phyloP scores from a whole-genome alignment of 2,329 filamentous ascomycete species.

The Reticulascus tulasneorum region DNA sequence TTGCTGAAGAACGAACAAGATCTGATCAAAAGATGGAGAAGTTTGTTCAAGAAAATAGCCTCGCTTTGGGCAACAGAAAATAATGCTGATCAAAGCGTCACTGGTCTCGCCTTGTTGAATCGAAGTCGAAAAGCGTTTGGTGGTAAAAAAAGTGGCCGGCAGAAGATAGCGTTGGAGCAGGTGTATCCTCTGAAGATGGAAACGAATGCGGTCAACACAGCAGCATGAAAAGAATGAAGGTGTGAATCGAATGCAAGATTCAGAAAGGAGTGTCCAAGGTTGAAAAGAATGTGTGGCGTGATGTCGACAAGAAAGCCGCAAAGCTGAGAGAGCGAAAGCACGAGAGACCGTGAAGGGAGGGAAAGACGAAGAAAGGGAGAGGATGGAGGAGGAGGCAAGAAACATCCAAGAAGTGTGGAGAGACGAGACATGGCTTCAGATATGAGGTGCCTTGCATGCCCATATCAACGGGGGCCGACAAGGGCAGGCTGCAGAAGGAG shows the following conservation, averaged over 20 bases:
- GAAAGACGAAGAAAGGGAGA: constrained; percentile 10
- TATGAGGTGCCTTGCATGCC: too few species aligned
- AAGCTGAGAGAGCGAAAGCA: constrained; percentile 8
- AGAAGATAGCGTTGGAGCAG: too few species aligned
- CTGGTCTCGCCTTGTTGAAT: too few species aligned
- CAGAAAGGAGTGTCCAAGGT: constrained; percentile 3
- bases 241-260: constrained; percentile 6
- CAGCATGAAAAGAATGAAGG: constrained; percentile 10
- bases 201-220: constrained; percentile 17
- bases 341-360: constrained; percentile 11
- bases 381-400: constrained; percentile 9
- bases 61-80: too few species aligned
- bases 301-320: constrained; percentile 1
- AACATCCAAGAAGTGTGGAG: constrained; percentile 5
- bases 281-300: constrained; percentile 2
- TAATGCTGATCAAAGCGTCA: too few species aligned
- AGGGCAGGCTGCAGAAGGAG: too few species aligned
- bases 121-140: too few species aligned
- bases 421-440: constrained; percentile 10
- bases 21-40: too few species aligned
- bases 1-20: too few species aligned
- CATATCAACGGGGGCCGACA: too few species aligned
- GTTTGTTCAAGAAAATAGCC: too few species aligned
- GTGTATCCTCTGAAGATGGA: constrained; percentile 7
- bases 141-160: too few species aligned